These are phyloP conservation scores for Hippophae tibetana DNA, from an alignment of 306 rosid species.

Conservation along the genomic window DNA sequence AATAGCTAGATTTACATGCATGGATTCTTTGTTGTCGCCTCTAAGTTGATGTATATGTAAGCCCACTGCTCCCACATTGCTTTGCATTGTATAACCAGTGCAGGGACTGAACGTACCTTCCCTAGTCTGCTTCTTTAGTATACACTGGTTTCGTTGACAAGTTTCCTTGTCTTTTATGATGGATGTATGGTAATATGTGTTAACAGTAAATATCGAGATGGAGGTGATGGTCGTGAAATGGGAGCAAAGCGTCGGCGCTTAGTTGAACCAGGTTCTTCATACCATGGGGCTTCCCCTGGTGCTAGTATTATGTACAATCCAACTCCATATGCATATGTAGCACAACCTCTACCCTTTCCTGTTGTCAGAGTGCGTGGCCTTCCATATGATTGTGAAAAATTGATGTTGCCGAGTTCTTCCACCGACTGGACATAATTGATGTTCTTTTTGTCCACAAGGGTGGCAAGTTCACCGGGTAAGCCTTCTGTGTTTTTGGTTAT, in stretches of 20 bases:
- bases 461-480: conserved; percentile 85
- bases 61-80: no score
- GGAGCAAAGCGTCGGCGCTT: conserved; percentile 85
- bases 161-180: conserved; percentile 10
- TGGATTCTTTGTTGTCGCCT: no score
- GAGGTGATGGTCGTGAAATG: conserved; percentile 87
- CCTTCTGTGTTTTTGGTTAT: conserved; percentile 77
- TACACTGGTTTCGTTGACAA: conserved; percentile 1
- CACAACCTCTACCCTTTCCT: conserved; percentile 82
- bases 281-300: conserved; percentile 65
- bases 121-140: no score
- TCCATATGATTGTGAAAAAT: conserved; percentile 75
- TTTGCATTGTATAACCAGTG: no score
- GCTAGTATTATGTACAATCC: conserved; percentile 70
- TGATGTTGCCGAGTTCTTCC: conserved; percentile 93
- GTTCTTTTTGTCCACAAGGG: conserved; percentile 77
- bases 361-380: conserved; percentile 85
- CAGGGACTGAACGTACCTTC: no score
- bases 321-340: conserved; percentile 67
- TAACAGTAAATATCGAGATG: conserved; percentile 49
- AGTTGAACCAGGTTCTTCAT: conserved; percentile 69
- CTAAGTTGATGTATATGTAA: no score
- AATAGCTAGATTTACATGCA: no score
- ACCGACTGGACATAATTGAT: conserved; percentile 81
- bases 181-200: conserved; percentile 18